Base-by-base conservation (phyloP, 805 yeast species). In the Saturnispora quitensis region DNA sequence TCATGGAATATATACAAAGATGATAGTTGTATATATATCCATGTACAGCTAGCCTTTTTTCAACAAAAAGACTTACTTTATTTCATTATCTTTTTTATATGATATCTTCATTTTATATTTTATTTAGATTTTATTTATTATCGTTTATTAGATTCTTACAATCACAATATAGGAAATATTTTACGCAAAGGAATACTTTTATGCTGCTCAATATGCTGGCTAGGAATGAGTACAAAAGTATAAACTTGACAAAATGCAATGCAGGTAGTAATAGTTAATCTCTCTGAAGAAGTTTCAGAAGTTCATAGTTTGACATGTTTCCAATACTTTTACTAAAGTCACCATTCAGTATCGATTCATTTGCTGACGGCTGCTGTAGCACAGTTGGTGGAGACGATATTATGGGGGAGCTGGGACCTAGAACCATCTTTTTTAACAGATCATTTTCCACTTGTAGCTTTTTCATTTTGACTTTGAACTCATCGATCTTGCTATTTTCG, bases 371-470 rank as follows among this genome's bases (percentile, higher is more conserved):
- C 4, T 52, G 15, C 2, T 40, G 27, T 12, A 43, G 31, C 17
- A 22, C 12, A 27, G 45, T 12, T n/a, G 50, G 22, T 18, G 24
- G 34, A 31, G 34, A 18, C 5, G 48, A 43, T 22, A 38, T 38
- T 20, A 18, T 38, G 8, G 42, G 42, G 5, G 42, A 38, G 17
- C 24, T 18, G 10, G 52, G 48, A n/a, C 55, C 53, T 38, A 64
- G 42, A 3, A 64, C 54, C 53, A 82, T 67, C 55, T 76, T 74
- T 56, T 78, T 77, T 55, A 82, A 66, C 50, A 81, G 73, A 54
- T 73, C 70, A 61, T 82, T 82, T 62, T 82, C 88, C 76, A 81
- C 75, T 58, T 82, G 84, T 52, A 82, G 64, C 47, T 74, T 76
- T 55, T 71, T 74, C 40, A 81, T 73, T 54, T 74, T 71, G 17